These are phyloP conservation scores for Alternaria burnsii DNA, from an alignment of 2,329 filamentous ascomycete genomes.

Conservation along the genomic window DNA sequence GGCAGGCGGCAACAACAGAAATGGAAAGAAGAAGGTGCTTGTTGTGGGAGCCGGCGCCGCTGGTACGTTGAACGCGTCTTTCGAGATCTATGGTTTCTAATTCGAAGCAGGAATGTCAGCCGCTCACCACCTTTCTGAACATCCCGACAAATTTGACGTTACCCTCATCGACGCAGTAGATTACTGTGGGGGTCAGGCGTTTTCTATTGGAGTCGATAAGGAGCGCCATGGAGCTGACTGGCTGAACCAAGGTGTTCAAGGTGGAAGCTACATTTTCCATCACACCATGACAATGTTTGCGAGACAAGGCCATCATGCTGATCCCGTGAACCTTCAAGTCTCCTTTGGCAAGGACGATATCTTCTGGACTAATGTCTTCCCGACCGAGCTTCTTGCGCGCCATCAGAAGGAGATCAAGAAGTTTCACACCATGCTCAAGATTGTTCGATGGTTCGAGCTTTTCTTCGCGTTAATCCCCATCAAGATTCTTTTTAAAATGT, in stretches of 20 bases:
- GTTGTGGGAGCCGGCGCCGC: conserved; percentile 53
- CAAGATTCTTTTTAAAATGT: conserved; percentile 70
- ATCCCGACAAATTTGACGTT: conserved; percentile 71
- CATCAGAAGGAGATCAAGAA: conserved; percentile 65
- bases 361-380: conserved; percentile 74
- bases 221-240: conserved; percentile 65
- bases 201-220: conserved; percentile 65
- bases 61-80: conserved; percentile 33
- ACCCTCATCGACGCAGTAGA: conserved; percentile 54
- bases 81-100: background rate
- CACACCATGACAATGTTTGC: conserved; percentile 73
- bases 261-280: conserved; percentile 71
- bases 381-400: conserved; percentile 64
- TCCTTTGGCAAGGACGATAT: conserved; percentile 69
- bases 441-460: conserved; percentile 68
- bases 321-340: conserved; percentile 68
- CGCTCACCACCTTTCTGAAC: conserved; percentile 71
- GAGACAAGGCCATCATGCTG: conserved; percentile 63
- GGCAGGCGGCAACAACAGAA: conserved; percentile 33
- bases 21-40: conserved; percentile 49
- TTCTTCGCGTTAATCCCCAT: conserved; percentile 69
- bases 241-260: conserved; percentile 71
- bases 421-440: conserved; percentile 63
- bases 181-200: conserved; percentile 69
- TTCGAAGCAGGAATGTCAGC: conserved; percentile 64